phyloP scores from a whole-genome alignment of 768 basidiomycete genomes.

The Galerina sulciceps region DNA sequence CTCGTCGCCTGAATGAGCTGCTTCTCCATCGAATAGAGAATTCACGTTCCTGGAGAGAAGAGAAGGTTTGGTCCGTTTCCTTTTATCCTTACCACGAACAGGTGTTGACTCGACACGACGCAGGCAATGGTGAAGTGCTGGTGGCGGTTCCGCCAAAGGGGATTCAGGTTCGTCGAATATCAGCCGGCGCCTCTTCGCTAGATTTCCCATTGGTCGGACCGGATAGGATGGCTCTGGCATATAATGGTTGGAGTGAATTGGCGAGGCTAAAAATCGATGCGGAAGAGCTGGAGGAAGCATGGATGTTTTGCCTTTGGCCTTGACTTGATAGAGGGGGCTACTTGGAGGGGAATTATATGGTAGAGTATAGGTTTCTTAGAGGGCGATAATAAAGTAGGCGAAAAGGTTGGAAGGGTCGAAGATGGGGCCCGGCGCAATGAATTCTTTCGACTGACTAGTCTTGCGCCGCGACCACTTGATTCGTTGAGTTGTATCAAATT shows the following conservation, averaged over 20 bases:
- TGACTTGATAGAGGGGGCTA: slow-evolving; percentile 13
- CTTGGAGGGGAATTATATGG: slow-evolving; percentile 3
- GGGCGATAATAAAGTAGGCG: slow-evolving; percentile 9
- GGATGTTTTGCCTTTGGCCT: slow-evolving; percentile 12
- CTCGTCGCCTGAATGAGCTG: slow-evolving; percentile 83
- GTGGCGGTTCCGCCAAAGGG: slow-evolving; percentile 26
- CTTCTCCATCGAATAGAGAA: slow-evolving; percentile 67
- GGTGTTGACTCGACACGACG: slow-evolving; percentile 38
- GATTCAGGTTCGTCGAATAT: slow-evolving; percentile 40
- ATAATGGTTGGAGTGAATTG: not conserved
- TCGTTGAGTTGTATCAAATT: slow-evolving; percentile 26
- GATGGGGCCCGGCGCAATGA: not conserved
- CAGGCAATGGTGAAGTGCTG: slow-evolving; percentile 42
- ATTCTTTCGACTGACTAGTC: not conserved
- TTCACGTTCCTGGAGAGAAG: slow-evolving; percentile 31
- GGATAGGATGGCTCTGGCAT: slow-evolving; percentile 34
- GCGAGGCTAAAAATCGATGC: slow-evolving; percentile 13
- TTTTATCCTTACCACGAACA: slow-evolving; percentile 18
- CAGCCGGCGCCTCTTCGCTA: slow-evolving; percentile 25
- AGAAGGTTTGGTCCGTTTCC: slow-evolving; percentile 28
- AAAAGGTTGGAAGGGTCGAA: not conserved
- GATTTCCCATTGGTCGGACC: slow-evolving; percentile 23
- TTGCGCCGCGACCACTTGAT: not conserved
- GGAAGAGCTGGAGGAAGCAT: slow-evolving; percentile 36
- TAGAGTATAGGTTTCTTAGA: slow-evolving; percentile 5